These are phyloP conservation scores for Exophiala lecanii-corni DNA, from an alignment of 2,329 filamentous ascomycete genomes.

Conservation along the genomic window DNA sequence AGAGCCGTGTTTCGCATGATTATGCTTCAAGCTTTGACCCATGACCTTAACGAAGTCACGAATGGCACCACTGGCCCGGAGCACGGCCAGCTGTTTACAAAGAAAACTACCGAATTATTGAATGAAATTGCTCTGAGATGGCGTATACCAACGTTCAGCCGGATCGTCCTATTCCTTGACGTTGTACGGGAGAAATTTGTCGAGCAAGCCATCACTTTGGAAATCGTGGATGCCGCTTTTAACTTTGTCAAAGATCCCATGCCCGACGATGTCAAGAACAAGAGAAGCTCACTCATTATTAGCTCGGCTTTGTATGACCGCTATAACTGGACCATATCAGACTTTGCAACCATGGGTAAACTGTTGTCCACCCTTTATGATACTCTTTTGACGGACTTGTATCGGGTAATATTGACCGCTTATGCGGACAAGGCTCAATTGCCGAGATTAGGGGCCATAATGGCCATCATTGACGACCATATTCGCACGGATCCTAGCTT, in stretches of 20 bases:
- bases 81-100: constrained; percentile 58
- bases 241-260: constrained; percentile 71
- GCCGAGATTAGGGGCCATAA: constrained; percentile 70
- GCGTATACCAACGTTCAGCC: constrained; percentile 79
- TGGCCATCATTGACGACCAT: constrained; percentile 77
- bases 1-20: constrained; percentile 79
- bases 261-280: constrained; percentile 56
- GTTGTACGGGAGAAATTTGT: constrained; percentile 79
- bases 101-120: constrained; percentile 74
- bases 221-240: constrained; percentile 79
- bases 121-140: constrained; percentile 82
- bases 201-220: constrained; percentile 73
- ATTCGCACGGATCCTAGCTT: constrained; percentile 76
- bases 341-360: constrained; percentile 68
- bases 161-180: constrained; percentile 77
- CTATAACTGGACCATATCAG: constrained; percentile 64
- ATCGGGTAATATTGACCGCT: constrained; percentile 77
- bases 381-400: constrained; percentile 77
- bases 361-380: constrained; percentile 73
- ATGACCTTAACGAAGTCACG: constrained; percentile 55
- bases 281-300: constrained; percentile 45
- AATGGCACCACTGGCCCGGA: constrained; percentile 39
- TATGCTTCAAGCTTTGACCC: constrained; percentile 66
- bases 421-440: constrained; percentile 72
- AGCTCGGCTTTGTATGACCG: constrained; percentile 50